Conservation (phyloP, 768 basidiomycete species). For the Goffeauzyma gilvescens region DNA sequence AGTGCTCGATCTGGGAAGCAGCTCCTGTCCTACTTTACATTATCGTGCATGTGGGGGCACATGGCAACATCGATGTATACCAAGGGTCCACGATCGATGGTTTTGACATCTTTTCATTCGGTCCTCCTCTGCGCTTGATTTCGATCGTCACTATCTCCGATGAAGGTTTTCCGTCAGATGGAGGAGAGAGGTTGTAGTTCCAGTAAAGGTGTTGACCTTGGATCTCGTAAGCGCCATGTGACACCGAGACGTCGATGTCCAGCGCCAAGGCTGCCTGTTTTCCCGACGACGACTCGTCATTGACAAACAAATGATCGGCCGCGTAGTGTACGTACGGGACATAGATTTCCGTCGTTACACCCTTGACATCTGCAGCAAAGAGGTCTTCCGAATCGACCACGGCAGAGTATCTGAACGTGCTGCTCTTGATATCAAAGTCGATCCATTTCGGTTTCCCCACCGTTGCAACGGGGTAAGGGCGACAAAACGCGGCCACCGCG, state of each 20-base stretch:
- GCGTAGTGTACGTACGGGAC: conserved; percentile 82
- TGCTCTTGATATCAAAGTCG: conserved; percentile 54
- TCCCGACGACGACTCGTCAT: conserved; percentile 4
- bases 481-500: conserved; percentile 62
- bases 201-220: conserved; percentile 40
- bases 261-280: conserved; percentile 7
- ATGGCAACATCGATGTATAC: too few species aligned
- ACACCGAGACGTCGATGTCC: conserved; percentile 28
- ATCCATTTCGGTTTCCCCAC: conserved; percentile 51
- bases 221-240: conserved; percentile 38
- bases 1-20: too few species aligned
- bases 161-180: conserved; percentile 25
- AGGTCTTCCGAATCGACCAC: conserved; percentile 44
- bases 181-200: conserved; percentile 37
- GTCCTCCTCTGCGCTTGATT: conserved; percentile 35
- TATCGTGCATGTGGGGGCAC: too few species aligned
- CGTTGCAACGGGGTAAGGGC: conserved; percentile 65
- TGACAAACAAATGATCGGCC: conserved; percentile 28
- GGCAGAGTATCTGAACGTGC: conserved; percentile 51
- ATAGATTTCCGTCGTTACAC: conserved; percentile 68
- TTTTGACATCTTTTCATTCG: too few species aligned
- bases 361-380: conserved; percentile 34
- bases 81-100: too few species aligned
- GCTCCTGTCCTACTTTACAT: too few species aligned
- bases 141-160: conserved; percentile 34